Evolutionary conservation across 495 filamentous ascomycete species (phyloP), one percentile per base, ranked within the genome.

Genomic region (Penicillium riverlandense): DNA sequence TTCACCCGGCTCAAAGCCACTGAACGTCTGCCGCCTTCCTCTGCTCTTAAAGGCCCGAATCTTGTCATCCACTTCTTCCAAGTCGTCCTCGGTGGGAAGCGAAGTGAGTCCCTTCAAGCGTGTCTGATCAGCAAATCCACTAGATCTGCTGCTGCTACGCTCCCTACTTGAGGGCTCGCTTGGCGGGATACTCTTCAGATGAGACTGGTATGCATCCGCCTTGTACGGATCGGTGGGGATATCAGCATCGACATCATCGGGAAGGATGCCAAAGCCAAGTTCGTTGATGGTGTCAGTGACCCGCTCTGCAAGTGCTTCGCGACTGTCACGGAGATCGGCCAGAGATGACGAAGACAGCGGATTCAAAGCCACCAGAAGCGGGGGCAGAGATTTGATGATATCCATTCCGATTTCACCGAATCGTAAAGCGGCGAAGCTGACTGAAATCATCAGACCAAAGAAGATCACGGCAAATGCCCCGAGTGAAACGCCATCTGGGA

Each of bases 331-430:
- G 22, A 96, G 77, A 44, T 83, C 79, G 45, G 81, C 70, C 30
- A 96, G 75, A 29, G 79, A 87, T 52, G 89, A 89, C 51, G 78
- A 80, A 1, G 84, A 84, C 10, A 77, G 74, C 6, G 90, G 90
- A 48, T 80, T 83, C 42, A 96, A 72, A 35, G 82, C 86, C 13
- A 92, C 67, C 11, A 90, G 63, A 11, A 96, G 80, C 3, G 90
- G 90, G 1, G 85, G 75, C 8, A 96, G 77, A 2, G 89, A 95
- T 62, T 95, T 96, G 67, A 86, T 55, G 31, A 96, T 92, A 58
- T 96, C 90, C 90, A 95, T 95, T 22, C 88, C 90, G 31, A 88
- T 82, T 62, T 96, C 90, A 27, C 90, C 90, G 51, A 95, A 90
- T 12, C 90, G 84, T 29, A 96, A 79, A 8, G 90, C 87, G 2